Percentiles rank a stretch among this genome's conserved stretches.
Evolutionary conservation across 2,329 filamentous ascomycete species (phyloP).

Genomic region (Sporothrix inflata): DNA sequence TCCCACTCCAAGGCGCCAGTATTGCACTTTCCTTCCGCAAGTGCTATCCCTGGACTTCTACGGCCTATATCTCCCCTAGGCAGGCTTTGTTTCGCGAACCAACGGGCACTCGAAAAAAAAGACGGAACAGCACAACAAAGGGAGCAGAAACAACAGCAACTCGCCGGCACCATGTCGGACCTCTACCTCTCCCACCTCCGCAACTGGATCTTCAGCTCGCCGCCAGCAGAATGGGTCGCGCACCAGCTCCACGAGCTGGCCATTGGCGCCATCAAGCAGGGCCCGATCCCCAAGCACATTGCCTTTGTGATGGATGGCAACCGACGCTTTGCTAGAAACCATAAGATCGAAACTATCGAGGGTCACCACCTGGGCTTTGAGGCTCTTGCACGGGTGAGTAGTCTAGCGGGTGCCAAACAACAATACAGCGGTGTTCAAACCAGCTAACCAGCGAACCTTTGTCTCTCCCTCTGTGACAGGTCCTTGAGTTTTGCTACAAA

Average conservation of each 20-base stretch:
- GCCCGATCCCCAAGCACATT: conserved; percentile 89
- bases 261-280: conserved; percentile 86
- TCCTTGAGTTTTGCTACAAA: conserved; percentile 98
- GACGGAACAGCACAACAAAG: not conserved
- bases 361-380: conserved; percentile 96
- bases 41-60: too few relatives aligned
- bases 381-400: conserved; percentile 78
- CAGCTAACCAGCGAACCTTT: conserved; percentile 36
- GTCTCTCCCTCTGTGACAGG: conserved; percentile 50
- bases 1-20: not conserved
- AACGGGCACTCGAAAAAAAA: not conserved
- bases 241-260: conserved; percentile 78
- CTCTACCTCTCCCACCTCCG: conserved; percentile 54
- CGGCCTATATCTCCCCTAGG: not conserved
- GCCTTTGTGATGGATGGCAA: conserved; percentile 99
- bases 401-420: not conserved
- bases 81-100: not conserved
- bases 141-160: not conserved
- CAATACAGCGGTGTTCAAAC: not conserved
- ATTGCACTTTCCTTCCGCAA: not conserved
- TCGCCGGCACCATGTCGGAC: conserved; percentile 52
- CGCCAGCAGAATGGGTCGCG: conserved; percentile 88
- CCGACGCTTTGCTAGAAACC: conserved; percentile 83
- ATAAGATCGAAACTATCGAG: conserved; percentile 94
- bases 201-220: conserved; percentile 81